Evolutionary conservation across 345 rosid genomes (phyloP), one percentile per base, ranked within the genome.

Genomic region (Erysimum cheiranthoides): DNA sequence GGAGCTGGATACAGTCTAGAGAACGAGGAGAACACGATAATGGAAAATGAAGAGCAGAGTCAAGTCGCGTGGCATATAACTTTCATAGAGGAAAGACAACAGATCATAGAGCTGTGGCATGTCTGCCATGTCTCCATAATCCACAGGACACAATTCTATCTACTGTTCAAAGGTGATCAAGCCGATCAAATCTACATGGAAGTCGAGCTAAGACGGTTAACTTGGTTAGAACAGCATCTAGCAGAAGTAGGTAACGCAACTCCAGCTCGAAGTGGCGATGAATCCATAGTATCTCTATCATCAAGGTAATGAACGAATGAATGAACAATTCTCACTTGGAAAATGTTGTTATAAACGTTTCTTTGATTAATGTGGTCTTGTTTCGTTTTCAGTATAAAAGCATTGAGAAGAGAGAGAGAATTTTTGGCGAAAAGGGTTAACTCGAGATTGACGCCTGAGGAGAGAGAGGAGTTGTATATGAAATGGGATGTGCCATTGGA

Each of bases 151-250:
- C 99, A 96, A 49, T 96, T 96, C 74, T 96, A 96, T 80, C 80
- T 96, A 54, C 83, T 96, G 58, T 96, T 96, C 77, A 96, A 82
- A 68, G 99, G 99, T 8, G 99, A 96, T 64, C 90, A 89, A 59
- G 95, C 98, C 34, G 99, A 95, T 79, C 97, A 95, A 80, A 95
- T 95, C 79, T 92, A 95, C 82, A 86, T 95, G 91, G 98, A 95
- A 80, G 99, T 95, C 49, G 99, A 95, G 88, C 94, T 95, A 32
- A 82, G 99, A 81, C 91, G 99, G 57, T 74, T 96, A 76, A 93
- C 86, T 50, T 96, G 99, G 99, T 75, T 96, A 85, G 97, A 91
- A 79, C 85, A 93, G 74, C 99, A 96, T 81, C 84, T 96, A 63
- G 73, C 97, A 38, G 95, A 93, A 82, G 88, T 83, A 47, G 99